Base-by-base conservation (phyloP, 164 flowering plant genomes). In the Amborella trichopoda region DNA sequence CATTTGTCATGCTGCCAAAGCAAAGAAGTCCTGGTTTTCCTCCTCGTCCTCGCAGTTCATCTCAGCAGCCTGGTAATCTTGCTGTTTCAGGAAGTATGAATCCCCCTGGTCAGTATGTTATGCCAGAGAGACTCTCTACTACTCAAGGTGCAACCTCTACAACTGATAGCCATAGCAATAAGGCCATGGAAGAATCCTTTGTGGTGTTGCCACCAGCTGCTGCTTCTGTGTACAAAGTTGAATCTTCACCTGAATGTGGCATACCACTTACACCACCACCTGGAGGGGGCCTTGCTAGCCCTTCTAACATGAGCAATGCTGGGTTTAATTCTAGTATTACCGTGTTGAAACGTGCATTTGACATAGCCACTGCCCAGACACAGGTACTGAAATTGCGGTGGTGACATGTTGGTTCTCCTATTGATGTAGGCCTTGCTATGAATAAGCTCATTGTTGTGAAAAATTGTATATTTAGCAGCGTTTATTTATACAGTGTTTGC, bases 171-270 rank as follows among this genome's bases (percentile, higher is more conserved):
- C 76, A 66, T 36, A 44, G 75, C 49, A 83, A 82, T 32, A 93
- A 76, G 65, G 66, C 81, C 46, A 85, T 88, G 90, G 99, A 88
- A 26, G 99, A 88, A 47, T 93, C 96, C 2, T 93, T 85, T 76
- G 95, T 93, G 49, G 95, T 93, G 26, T 65, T 81, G 74, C 86
- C 90, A 48, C 83, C 80, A 22, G 76, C 91, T 37, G 78, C 81
- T 53, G 91, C 91, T 46, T 81, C 83, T 28, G 83, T 93, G 54
- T 75, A 93, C 50, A 78, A 77, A 46, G 61, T 64, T 53, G 97
- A 89, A 50, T 66, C 87, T 61, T 56, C 66, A 23, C 58, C 80
- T 48, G 87, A 84, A 64, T 85, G 77, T 42, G 65, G 65, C 54
- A 76, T 78, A 19, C 25, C 68, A 27, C 68, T 73, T 22, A 48